These are phyloP conservation scores for Euphorbia tirucalli DNA, from an alignment of 345 rosid genomes.

Conservation along the genomic window DNA sequence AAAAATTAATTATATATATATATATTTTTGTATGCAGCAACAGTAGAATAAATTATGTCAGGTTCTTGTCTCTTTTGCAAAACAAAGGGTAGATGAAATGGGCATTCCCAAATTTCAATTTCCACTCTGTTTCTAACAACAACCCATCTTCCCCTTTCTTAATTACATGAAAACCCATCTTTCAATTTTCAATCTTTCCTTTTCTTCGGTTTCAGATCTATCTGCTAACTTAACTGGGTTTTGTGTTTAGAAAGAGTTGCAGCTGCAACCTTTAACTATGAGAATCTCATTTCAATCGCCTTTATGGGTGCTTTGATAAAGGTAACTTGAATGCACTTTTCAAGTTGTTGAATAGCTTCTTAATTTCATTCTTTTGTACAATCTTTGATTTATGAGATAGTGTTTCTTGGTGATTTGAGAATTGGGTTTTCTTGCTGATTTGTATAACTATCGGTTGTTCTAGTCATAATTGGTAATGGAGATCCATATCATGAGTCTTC, in stretches of 20 bases:
- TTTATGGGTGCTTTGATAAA: slow-evolving; percentile 17
- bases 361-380: neutral
- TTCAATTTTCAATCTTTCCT: neutral
- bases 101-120: slow-evolving; percentile 44
- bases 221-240: neutral
- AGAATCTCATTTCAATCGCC: neutral
- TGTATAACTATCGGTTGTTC: slow-evolving; percentile 14
- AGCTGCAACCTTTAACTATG: slow-evolving; percentile 21
- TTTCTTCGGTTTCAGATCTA: slow-evolving; percentile 36
- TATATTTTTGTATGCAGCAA: neutral
- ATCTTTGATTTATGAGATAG: slow-evolving; percentile 1
- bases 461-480: slow-evolving; percentile 31
- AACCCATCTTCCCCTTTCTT: slow-evolving; percentile 51
- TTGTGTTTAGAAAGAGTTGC: slow-evolving; percentile 18
- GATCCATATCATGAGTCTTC: slow-evolving; percentile 23
- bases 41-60: slow-evolving; percentile 20
- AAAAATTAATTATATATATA: neutral
- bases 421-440: slow-evolving; percentile 9
- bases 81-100: slow-evolving; percentile 8
- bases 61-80: slow-evolving; percentile 20
- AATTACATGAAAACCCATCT: slow-evolving; percentile 30
- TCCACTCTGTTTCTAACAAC: slow-evolving; percentile 43
- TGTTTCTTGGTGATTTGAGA: slow-evolving; percentile 13
- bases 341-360: slow-evolving; percentile 6
- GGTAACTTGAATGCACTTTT: slow-evolving; percentile 31